Conservation (phyloP, 2,329 filamentous ascomycete species). For the Leptographium wingfieldii region DNA sequence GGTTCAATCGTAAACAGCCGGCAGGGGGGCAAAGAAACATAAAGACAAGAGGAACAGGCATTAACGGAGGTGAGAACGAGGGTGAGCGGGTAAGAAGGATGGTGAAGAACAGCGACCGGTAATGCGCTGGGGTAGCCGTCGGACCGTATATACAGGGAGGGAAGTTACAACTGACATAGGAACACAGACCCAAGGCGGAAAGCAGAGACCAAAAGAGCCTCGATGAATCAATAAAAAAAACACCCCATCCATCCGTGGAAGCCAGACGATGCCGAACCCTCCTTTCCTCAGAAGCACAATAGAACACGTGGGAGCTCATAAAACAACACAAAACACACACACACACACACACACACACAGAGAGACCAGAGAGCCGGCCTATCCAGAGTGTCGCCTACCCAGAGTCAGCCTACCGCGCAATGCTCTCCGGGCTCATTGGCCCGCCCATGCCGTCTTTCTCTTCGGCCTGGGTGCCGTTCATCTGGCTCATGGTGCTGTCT, state of each 20-base stretch:
- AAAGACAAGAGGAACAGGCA: not conserved
- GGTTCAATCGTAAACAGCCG: not conserved
- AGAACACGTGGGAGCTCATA: too few species aligned
- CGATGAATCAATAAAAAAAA: not conserved
- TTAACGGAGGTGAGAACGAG: not conserved
- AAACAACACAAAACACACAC: too few species aligned
- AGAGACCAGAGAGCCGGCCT: not conserved
- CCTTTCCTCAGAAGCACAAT: not conserved
- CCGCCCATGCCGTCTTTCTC: constrained; percentile 57
- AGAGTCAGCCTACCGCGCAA: constrained; percentile 19
- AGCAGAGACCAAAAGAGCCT: not conserved
- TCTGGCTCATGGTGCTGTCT: constrained; percentile 24
- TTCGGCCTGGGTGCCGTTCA: constrained; percentile 42
- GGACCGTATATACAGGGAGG: not conserved
- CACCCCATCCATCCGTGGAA: not conserved
- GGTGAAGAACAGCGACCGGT: not conserved
- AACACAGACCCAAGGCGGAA: not conserved
- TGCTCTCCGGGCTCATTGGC: constrained; percentile 79
- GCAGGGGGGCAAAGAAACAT: not conserved
- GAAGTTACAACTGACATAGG: not conserved
- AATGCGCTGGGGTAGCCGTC: not conserved
- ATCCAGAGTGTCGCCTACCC: too few species aligned
- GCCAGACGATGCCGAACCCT: not conserved
- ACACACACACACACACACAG: not conserved
- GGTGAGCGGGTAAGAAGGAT: too few species aligned